Conservation (phyloP, 2,329 filamentous ascomycete genomes). For the Aspergillus sp. region DNA sequence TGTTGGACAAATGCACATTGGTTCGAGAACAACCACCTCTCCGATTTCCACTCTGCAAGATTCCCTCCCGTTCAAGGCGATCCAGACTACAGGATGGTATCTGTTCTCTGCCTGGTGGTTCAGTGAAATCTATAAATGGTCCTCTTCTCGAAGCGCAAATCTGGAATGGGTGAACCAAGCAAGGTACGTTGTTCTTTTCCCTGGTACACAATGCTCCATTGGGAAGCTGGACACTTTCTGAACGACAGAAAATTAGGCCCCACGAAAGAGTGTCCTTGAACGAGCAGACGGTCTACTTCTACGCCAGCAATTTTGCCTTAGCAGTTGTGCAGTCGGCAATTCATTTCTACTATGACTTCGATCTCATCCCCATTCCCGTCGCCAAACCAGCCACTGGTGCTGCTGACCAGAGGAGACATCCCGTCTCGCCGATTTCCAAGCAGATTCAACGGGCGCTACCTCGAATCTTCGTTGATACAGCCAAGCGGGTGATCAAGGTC, state of each 20-base stretch:
- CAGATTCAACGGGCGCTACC: conserved; percentile 39
- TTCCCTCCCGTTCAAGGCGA: conserved; percentile 58
- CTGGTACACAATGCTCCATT: neutral
- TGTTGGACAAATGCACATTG: conserved; percentile 78
- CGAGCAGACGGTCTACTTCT: conserved; percentile 80
- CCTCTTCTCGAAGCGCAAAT: conserved; percentile 58
- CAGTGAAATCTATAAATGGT: conserved; percentile 77
- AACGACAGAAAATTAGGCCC: conserved; percentile 31
- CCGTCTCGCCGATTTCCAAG: conserved; percentile 34
- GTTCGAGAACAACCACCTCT: conserved; percentile 68
- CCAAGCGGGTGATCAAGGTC: conserved; percentile 39
- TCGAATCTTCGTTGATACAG: conserved; percentile 31
- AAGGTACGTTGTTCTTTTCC: conserved; percentile 49
- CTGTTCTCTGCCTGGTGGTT: conserved; percentile 75
- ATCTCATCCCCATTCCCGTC: conserved; percentile 60
- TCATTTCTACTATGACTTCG: conserved; percentile 73
- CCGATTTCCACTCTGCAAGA: conserved; percentile 63
- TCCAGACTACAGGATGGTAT: conserved; percentile 76
- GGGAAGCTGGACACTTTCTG: neutral
- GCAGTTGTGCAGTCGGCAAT: conserved; percentile 67
- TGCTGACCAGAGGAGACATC: conserved; percentile 37
- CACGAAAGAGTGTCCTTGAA: conserved; percentile 75
- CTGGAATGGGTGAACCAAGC: conserved; percentile 72
- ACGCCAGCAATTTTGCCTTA: conserved; percentile 66
- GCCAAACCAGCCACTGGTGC: conserved; percentile 33